Conservation (phyloP, 192 early-diverging fungal genomes). For the Piromyces sp. region DNA sequence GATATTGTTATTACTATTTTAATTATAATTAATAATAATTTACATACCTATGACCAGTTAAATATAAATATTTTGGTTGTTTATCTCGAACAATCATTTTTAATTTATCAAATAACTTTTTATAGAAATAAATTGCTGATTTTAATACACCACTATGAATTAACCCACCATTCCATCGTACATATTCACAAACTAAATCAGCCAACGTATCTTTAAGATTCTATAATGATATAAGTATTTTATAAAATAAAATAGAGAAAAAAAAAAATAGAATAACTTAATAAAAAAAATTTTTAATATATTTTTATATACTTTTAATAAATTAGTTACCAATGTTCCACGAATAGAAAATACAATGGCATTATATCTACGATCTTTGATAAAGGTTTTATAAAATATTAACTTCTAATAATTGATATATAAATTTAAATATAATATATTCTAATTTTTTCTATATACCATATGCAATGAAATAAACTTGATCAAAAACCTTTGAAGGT, state of each 20-base stretch:
- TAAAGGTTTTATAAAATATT: no score
- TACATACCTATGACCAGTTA: background rate
- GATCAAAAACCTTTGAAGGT: background rate
- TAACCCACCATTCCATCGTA: constrained; percentile 56
- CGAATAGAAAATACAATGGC: background rate
- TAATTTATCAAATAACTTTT: constrained; percentile 22
- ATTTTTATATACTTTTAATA: no score
- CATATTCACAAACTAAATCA: constrained; percentile 58
- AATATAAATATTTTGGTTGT: background rate
- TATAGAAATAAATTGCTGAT: constrained; percentile 54
- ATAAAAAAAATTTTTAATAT: background rate
- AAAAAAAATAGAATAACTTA: no score
- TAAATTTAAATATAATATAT: background rate
- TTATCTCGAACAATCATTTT: background rate
- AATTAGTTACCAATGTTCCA: background rate
- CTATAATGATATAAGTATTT: constrained; percentile 15
- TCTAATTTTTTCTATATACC: background rate
- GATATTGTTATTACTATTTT: no score
- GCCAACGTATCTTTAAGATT: constrained; percentile 55
- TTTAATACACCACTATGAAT: constrained; percentile 61
- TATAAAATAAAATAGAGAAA: no score
- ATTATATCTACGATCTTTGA: background rate
- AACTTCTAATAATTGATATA: background rate
- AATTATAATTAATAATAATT: no score
- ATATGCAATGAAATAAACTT: background rate